phyloP scores from a whole-genome alignment of 2,329 filamentous ascomycete genomes.

The Pseudonectria buxi region DNA sequence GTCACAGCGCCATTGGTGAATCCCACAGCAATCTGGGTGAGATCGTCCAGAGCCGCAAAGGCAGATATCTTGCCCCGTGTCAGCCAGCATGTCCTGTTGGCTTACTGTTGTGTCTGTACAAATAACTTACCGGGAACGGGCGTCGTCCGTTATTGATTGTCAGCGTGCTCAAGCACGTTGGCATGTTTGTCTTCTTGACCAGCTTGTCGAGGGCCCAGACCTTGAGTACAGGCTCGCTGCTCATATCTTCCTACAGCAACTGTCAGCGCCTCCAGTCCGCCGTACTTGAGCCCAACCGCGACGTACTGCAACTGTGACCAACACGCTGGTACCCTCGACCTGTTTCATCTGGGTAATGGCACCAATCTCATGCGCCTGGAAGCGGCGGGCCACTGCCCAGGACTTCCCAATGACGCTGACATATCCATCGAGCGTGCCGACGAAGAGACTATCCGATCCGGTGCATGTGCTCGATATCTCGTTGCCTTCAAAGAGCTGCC shows the following conservation, averaged over 20 bases:
- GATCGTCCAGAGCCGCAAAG: conserved; percentile 77
- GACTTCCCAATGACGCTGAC: conserved; percentile 81
- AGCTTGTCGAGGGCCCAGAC: conserved; percentile 96
- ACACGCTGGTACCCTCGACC: conserved; percentile 75
- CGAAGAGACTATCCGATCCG: conserved; percentile 81
- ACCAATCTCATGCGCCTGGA: conserved; percentile 75
- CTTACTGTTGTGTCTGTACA: no score
- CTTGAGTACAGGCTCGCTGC: conserved; percentile 80
- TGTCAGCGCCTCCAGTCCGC: conserved; percentile 6
- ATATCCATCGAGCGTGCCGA: conserved; percentile 77
- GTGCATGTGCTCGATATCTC: conserved; percentile 79
- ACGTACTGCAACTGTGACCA: conserved; percentile 70
- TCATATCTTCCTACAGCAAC: conserved; percentile 64
- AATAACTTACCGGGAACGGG: conserved; percentile 74
- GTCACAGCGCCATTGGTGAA: conserved; percentile 95
- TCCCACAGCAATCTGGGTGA: conserved; percentile 88
- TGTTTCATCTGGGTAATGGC: conserved; percentile 89
- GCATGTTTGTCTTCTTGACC: conserved; percentile 87
- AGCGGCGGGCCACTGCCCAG: conserved; percentile 82
- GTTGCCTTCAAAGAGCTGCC: conserved; percentile 71
- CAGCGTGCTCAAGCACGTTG: conserved; percentile 80
- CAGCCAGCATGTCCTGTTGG: conserved; percentile 5
- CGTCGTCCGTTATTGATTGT: conserved; percentile 84
- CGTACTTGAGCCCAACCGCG: neutral
- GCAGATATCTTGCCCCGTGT: conserved; percentile 60